A percentile compares a stretch with the other conserved stretches of the same genome.
These are phyloP conservation scores for Penicillium atrosanguineum DNA, from an alignment of 495 filamentous ascomycete genomes.

Conservation along the genomic window DNA sequence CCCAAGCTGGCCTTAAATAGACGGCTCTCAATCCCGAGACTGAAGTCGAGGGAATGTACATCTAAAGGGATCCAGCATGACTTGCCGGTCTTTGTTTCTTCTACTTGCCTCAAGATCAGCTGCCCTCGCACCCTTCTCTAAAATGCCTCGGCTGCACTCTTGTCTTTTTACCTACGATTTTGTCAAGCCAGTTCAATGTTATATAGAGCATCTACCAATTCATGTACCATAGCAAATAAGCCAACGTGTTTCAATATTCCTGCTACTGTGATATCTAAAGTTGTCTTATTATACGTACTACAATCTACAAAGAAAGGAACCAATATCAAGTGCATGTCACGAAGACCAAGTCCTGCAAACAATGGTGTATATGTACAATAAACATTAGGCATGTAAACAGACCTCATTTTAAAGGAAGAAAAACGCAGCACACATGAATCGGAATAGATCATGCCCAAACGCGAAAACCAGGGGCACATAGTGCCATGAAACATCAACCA, in stretches of 20 bases:
- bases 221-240: constrained; percentile 23
- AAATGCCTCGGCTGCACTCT: not conserved
- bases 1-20: constrained; percentile 14
- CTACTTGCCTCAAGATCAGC: not conserved
- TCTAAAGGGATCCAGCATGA: not conserved
- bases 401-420: not conserved
- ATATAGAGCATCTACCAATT: constrained; percentile 21
- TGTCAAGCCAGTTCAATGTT: constrained; percentile 4
- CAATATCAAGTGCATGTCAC: not conserved
- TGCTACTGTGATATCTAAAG: not conserved
- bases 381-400: not conserved
- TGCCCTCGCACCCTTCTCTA: not conserved
- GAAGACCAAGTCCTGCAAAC: not conserved
- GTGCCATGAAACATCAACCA: not conserved
- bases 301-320: not conserved
- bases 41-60: not conserved
- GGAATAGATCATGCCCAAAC: too few species aligned
- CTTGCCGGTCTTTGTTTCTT: not conserved
- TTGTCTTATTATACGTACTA: not conserved
- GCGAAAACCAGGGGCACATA: not conserved
- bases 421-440: not conserved
- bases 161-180: constrained; percentile 1
- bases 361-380: constrained; percentile 1
- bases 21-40: constrained; percentile 4
- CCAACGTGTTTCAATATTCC: not conserved